phyloP scores from a whole-genome alignment of 352 stramenopile species.

The Globisporangium uncinulatum region DNA sequence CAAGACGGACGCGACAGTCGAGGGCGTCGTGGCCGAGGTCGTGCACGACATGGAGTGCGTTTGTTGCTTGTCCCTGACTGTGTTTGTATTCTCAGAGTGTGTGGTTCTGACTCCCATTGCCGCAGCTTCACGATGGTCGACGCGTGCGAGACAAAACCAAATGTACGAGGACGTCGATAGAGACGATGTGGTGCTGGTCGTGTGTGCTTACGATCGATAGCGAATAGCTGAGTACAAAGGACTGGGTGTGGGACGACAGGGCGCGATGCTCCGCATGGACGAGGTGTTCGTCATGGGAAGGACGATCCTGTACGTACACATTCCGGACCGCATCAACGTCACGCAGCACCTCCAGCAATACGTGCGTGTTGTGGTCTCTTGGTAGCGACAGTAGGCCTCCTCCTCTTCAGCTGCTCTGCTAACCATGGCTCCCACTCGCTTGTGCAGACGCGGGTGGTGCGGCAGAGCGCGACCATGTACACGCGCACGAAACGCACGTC shows the following conservation, averaged over 20 bases:
- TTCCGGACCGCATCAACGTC: constrained; percentile 83
- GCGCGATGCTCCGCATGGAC: constrained; percentile 50
- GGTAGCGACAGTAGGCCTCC: too few species aligned
- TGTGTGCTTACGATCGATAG: background rate
- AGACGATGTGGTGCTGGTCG: background rate
- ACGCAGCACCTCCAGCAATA: constrained; percentile 76
- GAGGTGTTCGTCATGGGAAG: constrained; percentile 88
- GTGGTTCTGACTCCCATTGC: background rate
- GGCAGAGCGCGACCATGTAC: constrained; percentile 81
- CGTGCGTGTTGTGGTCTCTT: constrained; percentile 20
- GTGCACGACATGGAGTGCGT: constrained; percentile 83
- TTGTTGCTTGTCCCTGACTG: background rate
- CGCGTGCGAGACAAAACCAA: constrained; percentile 67
- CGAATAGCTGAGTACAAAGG: too few species aligned
- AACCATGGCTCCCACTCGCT: background rate
- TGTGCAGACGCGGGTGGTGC: constrained; percentile 62
- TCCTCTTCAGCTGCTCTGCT: too few species aligned
- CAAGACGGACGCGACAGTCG: constrained; percentile 72
- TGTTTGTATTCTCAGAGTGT: background rate
- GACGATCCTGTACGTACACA: constrained; percentile 83
- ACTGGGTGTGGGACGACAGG: constrained; percentile 36
- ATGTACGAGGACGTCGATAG: constrained; percentile 20
- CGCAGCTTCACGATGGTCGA: constrained; percentile 69
- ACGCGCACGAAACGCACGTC: constrained; percentile 50
- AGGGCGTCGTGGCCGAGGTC: constrained; percentile 79